Evolutionary conservation across 495 filamentous ascomycete species (phyloP), one percentile per base, ranked within the genome.

Genomic region (Aspergillus haitiensis): DNA sequence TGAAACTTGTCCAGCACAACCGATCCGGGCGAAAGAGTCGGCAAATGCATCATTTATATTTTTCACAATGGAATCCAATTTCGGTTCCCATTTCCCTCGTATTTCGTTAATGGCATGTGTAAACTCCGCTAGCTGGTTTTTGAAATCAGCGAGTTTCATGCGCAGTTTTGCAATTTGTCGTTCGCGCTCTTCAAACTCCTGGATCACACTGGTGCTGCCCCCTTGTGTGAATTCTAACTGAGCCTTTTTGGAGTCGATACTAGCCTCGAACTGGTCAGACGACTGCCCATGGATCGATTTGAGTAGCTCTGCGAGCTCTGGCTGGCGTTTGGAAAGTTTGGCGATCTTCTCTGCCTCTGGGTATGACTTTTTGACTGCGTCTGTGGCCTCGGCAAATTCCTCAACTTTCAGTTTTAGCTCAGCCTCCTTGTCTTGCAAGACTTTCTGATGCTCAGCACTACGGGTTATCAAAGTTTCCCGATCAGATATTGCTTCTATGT

Each of bases 21-120:
- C 91, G 69, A 98, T 98, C 70, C 93, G 89, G 63, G 86, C 83
- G 70, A 98, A 97, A 64, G 93, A 96, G 64, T 92, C 84, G 1
- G 86, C 84, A 67, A 98, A 98, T 2, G 92, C 92, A 27, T 89
- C 86, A 66, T 89, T 95, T 70, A 98, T 97, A 66, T 85, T 86
- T 37, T 75, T 73, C 42, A 97, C 80, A 15, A 98, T 81, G 8
- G 75, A 77, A 62, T 98, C 93, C 16, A 98, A 79, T 64, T 82
- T 72, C 0, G 94, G 95, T 69, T 98, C 94, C 92, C 92, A 98
- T 37, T 75, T 67, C 3, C 69, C 71, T 34, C 82, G 74, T 36
- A 91, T 67, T 52, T 84, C 81, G 5, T 72, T 61, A 59, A 91
- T 93, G 42, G 82, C 79, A 21, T 72, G 72, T 48, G 79, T 78